Evolutionary conservation across 106 monocot genomes (phyloP).

Genomic region (Chionographis japonica): DNA sequence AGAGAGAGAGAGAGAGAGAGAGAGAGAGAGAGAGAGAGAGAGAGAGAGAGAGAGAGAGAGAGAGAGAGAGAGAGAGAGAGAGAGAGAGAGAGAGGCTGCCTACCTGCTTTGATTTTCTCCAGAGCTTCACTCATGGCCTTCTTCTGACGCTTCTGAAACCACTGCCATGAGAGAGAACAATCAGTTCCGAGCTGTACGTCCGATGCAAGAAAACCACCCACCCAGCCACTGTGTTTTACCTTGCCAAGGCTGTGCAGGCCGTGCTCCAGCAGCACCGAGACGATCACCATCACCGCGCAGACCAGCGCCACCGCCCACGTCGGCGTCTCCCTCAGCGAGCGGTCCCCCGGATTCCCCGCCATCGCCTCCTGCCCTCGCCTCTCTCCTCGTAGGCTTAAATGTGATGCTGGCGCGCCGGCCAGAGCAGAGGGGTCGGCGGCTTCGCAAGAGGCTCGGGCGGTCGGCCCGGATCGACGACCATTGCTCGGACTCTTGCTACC

Average conservation of each 20-base stretch:
- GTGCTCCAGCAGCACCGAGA: constrained; percentile 23
- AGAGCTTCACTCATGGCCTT: constrained; percentile 60
- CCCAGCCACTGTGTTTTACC: constrained; percentile 2
- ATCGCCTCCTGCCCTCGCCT: neutral
- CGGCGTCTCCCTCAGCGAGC: constrained; percentile 16
- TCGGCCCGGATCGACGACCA: too few species aligned
- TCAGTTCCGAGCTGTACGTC: neutral
- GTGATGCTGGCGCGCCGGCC: too few species aligned
- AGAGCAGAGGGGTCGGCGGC: too few species aligned
- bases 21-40: neutral
- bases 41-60: neutral
- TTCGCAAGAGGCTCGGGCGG: too few species aligned
- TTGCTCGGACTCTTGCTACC: too few species aligned
- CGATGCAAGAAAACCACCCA: neutral
- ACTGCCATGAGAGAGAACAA: constrained; percentile 16
- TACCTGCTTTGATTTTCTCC: constrained; percentile 59
- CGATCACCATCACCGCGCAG: constrained; percentile 17
- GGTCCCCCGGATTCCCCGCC: constrained; percentile 3
- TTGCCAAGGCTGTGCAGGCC: constrained; percentile 16
- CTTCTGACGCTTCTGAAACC: constrained; percentile 42
- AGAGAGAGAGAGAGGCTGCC: neutral
- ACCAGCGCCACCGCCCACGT: constrained; percentile 35
- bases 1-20: too few species aligned
- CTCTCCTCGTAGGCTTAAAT: too few species aligned
- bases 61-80: neutral